A percentile compares a stretch with the other conserved stretches of the same genome.
phyloP scores from a whole-genome alignment of 169 alveolate species.

The Eimeria maxima region DNA sequence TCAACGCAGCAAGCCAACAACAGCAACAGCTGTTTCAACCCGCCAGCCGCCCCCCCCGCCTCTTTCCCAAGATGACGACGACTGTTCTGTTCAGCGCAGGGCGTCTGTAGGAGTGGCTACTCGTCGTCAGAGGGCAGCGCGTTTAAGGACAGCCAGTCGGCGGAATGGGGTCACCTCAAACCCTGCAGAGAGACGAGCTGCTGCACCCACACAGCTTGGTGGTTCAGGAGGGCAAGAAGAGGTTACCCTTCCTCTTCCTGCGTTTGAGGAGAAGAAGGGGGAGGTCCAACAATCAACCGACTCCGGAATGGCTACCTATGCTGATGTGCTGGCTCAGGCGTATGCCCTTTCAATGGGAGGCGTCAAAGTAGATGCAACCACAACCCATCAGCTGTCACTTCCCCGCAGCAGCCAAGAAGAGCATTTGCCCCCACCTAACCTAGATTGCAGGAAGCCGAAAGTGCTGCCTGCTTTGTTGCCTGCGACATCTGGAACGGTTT shows the following conservation, averaged over 20 bases:
- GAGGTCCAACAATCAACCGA: slow-evolving; percentile 6
- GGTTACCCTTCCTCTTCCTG: background rate
- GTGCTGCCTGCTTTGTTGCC: background rate
- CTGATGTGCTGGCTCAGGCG: slow-evolving; percentile 34
- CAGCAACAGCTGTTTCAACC: background rate
- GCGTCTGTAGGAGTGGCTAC: slow-evolving; percentile 31
- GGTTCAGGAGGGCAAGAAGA: slow-evolving; percentile 30
- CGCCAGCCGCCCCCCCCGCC: slow-evolving; percentile 22
- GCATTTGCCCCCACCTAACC: background rate
- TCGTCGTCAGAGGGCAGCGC: slow-evolving; percentile 61
- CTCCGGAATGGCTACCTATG: slow-evolving; percentile 6
- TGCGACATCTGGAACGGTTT: slow-evolving; percentile 14
- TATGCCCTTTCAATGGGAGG: slow-evolving; percentile 14
- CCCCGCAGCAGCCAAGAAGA: slow-evolving; percentile 4
- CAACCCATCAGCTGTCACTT: background rate
- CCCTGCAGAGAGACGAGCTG: background rate
- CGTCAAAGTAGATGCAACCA: background rate
- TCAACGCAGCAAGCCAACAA: slow-evolving; percentile 37
- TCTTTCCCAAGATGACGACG: slow-evolving; percentile 34
- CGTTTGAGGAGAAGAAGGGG: background rate
- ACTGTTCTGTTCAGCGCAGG: slow-evolving; percentile 19
- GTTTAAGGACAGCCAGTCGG: background rate
- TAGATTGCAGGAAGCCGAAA: background rate
- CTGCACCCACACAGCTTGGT: background rate
- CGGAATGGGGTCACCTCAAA: background rate